phyloP scores from a whole-genome alignment of 352 stramenopile species.

The Pythium folliculosum region DNA sequence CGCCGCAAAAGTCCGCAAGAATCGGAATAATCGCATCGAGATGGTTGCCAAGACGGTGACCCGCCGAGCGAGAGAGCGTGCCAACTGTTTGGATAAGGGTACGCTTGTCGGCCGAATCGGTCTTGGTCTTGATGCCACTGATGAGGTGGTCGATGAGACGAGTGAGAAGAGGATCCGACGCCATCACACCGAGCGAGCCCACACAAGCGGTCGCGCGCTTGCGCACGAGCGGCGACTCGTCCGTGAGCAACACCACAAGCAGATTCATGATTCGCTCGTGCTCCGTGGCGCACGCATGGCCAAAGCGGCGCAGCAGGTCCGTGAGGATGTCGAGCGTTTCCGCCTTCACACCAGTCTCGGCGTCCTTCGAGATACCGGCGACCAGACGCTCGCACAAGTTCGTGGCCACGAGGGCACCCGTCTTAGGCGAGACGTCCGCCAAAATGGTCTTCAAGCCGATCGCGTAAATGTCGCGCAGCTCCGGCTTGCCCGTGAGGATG shows the following conservation, averaged over 20 bases:
- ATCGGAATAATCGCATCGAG: slow-evolving; percentile 96
- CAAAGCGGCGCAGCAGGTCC: slow-evolving; percentile 96
- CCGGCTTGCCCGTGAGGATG: slow-evolving; percentile 95
- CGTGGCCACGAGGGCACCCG: slow-evolving; percentile 85
- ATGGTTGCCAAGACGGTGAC: slow-evolving; percentile 94
- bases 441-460: slow-evolving; percentile 98
- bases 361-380: slow-evolving; percentile 58
- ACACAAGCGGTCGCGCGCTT: slow-evolving; percentile 97
- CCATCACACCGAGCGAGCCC: slow-evolving; percentile 94
- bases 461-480: slow-evolving; percentile 98
- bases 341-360: slow-evolving; percentile 85
- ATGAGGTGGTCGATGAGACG: slow-evolving; percentile 93
- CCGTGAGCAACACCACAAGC: slow-evolving; percentile 81
- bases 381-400: slow-evolving; percentile 71
- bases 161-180: slow-evolving; percentile 94
- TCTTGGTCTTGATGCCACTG: slow-evolving; percentile 84
- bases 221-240: slow-evolving; percentile 88
- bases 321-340: slow-evolving; percentile 97
- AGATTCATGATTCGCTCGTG: slow-evolving; percentile 91
- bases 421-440: slow-evolving; percentile 90
- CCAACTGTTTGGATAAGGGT: slow-evolving; percentile 97
- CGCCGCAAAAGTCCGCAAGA: slow-evolving; percentile 94
- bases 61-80: slow-evolving; percentile 95
- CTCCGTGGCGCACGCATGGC: slow-evolving; percentile 85
- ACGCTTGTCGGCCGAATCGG: slow-evolving; percentile 75